Conservation (phyloP, 1,284 basidiomycete species). For the Ustilago xerochloae region DNA sequence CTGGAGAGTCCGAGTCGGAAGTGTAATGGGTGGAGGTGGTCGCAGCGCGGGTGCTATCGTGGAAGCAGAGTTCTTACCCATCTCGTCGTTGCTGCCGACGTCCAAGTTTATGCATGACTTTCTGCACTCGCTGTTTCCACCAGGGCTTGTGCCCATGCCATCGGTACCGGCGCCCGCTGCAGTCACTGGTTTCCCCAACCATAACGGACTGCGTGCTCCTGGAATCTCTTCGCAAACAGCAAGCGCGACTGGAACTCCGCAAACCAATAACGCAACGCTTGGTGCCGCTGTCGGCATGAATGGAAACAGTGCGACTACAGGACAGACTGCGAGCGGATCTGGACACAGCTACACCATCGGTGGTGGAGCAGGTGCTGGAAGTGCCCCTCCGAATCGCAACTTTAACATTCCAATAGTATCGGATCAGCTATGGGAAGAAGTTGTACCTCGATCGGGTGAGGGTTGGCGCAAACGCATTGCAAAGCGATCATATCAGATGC, state of each 20-base stretch:
- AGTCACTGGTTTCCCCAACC: neutral
- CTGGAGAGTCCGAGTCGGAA: conserved; percentile 49
- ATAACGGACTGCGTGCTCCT: neutral
- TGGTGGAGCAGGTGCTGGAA: conserved; percentile 4
- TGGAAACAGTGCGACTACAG: neutral
- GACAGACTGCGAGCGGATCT: neutral
- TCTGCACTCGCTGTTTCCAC: conserved; percentile 35
- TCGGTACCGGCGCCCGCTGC: neutral
- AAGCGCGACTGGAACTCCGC: conserved; percentile 18
- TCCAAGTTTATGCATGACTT: conserved; percentile 44
- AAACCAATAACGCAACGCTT: neutral
- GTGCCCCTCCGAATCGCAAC: conserved; percentile 23
- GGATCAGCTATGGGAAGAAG: conserved; percentile 52
- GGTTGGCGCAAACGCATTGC: conserved; percentile 29
- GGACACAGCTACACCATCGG: conserved; percentile 30
- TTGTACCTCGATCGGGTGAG: conserved; percentile 41
- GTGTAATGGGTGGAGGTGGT: conserved; percentile 48
- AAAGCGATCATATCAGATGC: conserved; percentile 20
- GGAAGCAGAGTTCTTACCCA: conserved; percentile 48
- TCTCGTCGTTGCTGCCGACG: conserved; percentile 28
- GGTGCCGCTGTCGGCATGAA: conserved; percentile 1
- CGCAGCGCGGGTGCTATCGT: conserved; percentile 49
- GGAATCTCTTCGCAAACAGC: neutral
- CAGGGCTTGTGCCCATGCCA: conserved; percentile 19
- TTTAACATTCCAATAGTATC: conserved; percentile 43